Evolutionary conservation across 805 yeast genomes (phyloP).

Genomic region (Grigorovia yakushimaensis): DNA sequence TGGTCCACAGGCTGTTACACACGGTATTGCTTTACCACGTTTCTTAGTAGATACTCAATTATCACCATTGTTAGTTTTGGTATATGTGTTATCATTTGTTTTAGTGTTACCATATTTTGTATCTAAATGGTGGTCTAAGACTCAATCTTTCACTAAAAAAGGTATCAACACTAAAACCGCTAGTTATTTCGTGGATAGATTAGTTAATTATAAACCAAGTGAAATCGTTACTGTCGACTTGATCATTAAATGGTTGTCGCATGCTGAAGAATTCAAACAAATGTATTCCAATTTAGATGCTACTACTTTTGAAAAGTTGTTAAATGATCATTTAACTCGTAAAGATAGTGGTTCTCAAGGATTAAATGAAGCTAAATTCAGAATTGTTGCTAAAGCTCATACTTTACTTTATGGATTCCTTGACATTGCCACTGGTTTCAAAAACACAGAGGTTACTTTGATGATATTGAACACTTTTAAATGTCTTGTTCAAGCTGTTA

Average conservation of each 20-base stretch:
- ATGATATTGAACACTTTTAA: slow-evolving; percentile 59
- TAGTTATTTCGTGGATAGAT: slow-evolving; percentile 54
- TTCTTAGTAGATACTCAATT: slow-evolving; percentile 78
- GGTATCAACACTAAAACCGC: slow-evolving; percentile 86
- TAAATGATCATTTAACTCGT: slow-evolving; percentile 53
- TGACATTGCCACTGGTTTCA: slow-evolving; percentile 74
- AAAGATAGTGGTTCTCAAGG: slow-evolving; percentile 30
- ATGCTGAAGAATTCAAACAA: slow-evolving; percentile 54
- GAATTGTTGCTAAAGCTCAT: slow-evolving; percentile 55
- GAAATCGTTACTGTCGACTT: slow-evolving; percentile 47
- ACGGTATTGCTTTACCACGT: slow-evolving; percentile 92
- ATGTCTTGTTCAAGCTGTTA: slow-evolving; percentile 67
- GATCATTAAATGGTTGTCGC: slow-evolving; percentile 48
- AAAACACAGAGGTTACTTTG: slow-evolving; percentile 55
- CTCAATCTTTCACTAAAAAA: slow-evolving; percentile 67
- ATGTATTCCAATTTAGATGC: slow-evolving; percentile 34
- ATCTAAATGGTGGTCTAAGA: slow-evolving; percentile 82
- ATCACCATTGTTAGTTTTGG: slow-evolving; percentile 52
- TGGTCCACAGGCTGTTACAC: slow-evolving; percentile 83
- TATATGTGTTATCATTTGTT: slow-evolving; percentile 67
- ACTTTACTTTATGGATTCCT: slow-evolving; percentile 57
- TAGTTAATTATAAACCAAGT: slow-evolving; percentile 68
- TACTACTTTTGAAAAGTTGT: slow-evolving; percentile 40
- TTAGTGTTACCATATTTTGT: slow-evolving; percentile 71
- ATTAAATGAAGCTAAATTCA: slow-evolving; percentile 33